Percentiles rank a stretch among this genome's conserved stretches.
Evolutionary conservation across 257 asterid genomes (phyloP).

Genomic region (Nicotiana paniculata): DNA sequence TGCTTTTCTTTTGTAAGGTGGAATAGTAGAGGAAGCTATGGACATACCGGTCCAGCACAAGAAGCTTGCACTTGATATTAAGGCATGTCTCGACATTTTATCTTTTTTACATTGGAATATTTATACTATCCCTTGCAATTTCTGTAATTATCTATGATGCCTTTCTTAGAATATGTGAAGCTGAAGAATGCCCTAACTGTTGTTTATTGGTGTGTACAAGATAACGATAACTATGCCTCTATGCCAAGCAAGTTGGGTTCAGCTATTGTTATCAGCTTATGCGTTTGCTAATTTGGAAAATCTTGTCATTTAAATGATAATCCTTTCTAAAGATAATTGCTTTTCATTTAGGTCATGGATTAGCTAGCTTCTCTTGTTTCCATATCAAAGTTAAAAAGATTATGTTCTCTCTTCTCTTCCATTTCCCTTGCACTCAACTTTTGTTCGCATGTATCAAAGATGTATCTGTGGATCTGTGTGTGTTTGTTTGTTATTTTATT

Average conservation of each 20-base stretch:
- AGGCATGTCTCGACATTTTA: neutral
- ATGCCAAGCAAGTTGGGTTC: too few relatives aligned
- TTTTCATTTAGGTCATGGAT: neutral
- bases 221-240: too few relatives aligned
- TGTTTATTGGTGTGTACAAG: neutral
- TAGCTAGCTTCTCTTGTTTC: neutral
- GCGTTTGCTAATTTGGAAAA: too few relatives aligned
- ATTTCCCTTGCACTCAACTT: neutral
- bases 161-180: neutral
- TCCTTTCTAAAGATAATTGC: too few relatives aligned
- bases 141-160: neutral
- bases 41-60: constrained; percentile 11
- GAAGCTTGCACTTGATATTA: constrained; percentile 6
- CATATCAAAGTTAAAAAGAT: neutral
- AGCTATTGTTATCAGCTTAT: too few relatives aligned
- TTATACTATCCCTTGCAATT: neutral
- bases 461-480: neutral
- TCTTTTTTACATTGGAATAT: neutral
- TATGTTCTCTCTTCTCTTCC: neutral
- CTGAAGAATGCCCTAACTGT: neutral
- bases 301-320: too few relatives aligned
- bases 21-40: neutral
- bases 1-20: neutral
- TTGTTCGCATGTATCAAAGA: neutral
- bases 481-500: neutral